Conservation (phyloP, 2,329 filamentous ascomycete species). For the Alternaria panax region DNA sequence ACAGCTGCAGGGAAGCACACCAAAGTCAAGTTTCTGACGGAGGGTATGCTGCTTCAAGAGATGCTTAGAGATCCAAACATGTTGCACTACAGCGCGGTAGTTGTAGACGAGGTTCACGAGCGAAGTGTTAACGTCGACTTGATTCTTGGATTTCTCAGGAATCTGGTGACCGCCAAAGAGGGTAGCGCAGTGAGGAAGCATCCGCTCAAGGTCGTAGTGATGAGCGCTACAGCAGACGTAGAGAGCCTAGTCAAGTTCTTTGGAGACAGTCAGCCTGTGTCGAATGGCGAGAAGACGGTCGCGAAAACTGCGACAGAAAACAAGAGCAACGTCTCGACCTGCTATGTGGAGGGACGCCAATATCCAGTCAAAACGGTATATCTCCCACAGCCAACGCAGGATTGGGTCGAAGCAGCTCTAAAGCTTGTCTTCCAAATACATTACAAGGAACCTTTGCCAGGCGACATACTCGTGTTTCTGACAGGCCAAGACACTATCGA, state of each 20-base stretch:
- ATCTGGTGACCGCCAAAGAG: slow-evolving; percentile 71
- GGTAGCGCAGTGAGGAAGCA: slow-evolving; percentile 66
- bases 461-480: slow-evolving; percentile 91
- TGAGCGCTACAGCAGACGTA: slow-evolving; percentile 96
- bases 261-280: slow-evolving; percentile 35
- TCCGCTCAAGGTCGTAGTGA: slow-evolving; percentile 87
- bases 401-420: slow-evolving; percentile 82
- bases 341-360: slow-evolving; percentile 84
- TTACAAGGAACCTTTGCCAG: slow-evolving; percentile 85
- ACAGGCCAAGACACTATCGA: slow-evolving; percentile 95
- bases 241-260: slow-evolving; percentile 82
- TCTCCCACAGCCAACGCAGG: slow-evolving; percentile 74
- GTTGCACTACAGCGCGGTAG: slow-evolving; percentile 83
- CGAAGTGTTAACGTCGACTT: slow-evolving; percentile 93
- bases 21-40: slow-evolving; percentile 90
- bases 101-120: slow-evolving; percentile 98
- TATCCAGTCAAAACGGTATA: slow-evolving; percentile 83
- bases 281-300: slow-evolving; percentile 18
- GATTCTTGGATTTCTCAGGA: slow-evolving; percentile 84
- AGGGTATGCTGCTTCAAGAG: slow-evolving; percentile 95
- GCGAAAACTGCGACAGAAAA: slow-evolving; percentile 4
- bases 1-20: slow-evolving; percentile 82
- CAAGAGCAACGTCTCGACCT: slow-evolving; percentile 52
- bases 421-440: slow-evolving; percentile 88
- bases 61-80: slow-evolving; percentile 85